Conservation (phyloP, 345 rosid genomes). For the Triadica sebifera region DNA sequence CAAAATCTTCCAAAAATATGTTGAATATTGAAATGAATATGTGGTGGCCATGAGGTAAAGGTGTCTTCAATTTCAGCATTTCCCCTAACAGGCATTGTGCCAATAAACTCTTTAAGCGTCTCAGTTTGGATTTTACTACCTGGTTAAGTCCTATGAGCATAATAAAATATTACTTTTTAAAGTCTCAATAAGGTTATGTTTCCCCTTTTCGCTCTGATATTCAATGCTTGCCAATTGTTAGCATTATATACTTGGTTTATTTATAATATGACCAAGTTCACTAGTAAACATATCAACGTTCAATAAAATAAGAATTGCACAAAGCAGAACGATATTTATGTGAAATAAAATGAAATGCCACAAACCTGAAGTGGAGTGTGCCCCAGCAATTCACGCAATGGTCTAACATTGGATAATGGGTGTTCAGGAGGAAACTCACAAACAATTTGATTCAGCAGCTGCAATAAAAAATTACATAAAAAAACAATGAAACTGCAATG, state of each 20-base stretch:
- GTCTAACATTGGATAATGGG: conserved; percentile 76
- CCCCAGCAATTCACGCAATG: conserved; percentile 91
- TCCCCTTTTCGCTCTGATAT: background rate
- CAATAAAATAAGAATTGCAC: background rate
- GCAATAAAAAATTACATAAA: conserved; percentile 29
- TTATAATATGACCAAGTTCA: background rate
- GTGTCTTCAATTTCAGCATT: too few relatives aligned
- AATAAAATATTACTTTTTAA: background rate
- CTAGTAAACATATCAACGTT: background rate
- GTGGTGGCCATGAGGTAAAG: too few relatives aligned
- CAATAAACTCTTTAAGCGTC: background rate
- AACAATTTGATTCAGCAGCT: conserved; percentile 93
- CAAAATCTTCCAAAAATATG: too few relatives aligned
- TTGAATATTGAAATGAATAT: too few relatives aligned
- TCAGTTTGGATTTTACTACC: too few relatives aligned
- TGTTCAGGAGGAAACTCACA: conserved; percentile 98
- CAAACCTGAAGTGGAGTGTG: conserved; percentile 92
- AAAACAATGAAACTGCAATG: conserved; percentile 9
- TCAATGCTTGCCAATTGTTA: too few relatives aligned
- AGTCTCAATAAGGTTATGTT: background rate
- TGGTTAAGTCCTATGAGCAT: background rate
- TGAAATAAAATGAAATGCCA: conserved; percentile 11
- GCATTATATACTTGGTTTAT: background rate
- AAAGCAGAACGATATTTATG: background rate
- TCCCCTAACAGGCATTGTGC: background rate